Base-by-base conservation (phyloP, 1,284 basidiomycete species). In the Microbotryum intermedium region DNA sequence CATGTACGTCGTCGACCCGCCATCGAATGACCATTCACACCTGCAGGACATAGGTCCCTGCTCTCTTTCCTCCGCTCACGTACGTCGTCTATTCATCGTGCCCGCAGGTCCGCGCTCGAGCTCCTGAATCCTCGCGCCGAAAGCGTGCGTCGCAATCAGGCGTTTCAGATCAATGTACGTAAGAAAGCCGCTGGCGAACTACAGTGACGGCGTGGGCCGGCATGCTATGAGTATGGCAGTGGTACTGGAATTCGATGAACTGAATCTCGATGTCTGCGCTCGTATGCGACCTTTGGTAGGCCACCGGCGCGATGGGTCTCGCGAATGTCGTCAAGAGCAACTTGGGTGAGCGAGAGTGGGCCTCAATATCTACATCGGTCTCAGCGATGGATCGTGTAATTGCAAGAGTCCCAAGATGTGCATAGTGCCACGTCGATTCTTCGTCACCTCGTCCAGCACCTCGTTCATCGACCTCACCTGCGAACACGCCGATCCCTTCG, bases 301-400 rank as follows among this genome's bases (percentile, higher is more conserved):
- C 57, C 5, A 87, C 83, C 73, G 94, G 94, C 71, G 95, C 95
- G 59, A 90, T 97, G 81, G 94, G 95, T 70, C 86, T 99, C 59
- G 95, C 95, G 43, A 89, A 85, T 76, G 94, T 99, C 61, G 94
- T 99, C 69, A 94, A 92, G 79, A 85, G 88, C 73, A 98, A 98
- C 78, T 81, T 98, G 64, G 94, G 94, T 87, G 70, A 39, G 34
- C 18, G 11, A 18, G 16, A 39, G 1, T 11, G 13, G 34, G 34
- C 10, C 34, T 13, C 18, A 39, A 11, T 39, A 18, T 39, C 34
- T 39, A 39, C 34, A 39, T 16, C 34, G 34, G 34, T 39, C 13
- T 16, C 34, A 13, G 16, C 34, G 13, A 39, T 39, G 9, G 9
- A 16, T 39, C 34, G 34, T 39, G 34, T 16, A 39, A 16, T 11